Percentiles rank a stretch among this genome's conserved stretches.
Conservation (phyloP, 495 filamentous ascomycete species). For the Thozetella sp. region DNA sequence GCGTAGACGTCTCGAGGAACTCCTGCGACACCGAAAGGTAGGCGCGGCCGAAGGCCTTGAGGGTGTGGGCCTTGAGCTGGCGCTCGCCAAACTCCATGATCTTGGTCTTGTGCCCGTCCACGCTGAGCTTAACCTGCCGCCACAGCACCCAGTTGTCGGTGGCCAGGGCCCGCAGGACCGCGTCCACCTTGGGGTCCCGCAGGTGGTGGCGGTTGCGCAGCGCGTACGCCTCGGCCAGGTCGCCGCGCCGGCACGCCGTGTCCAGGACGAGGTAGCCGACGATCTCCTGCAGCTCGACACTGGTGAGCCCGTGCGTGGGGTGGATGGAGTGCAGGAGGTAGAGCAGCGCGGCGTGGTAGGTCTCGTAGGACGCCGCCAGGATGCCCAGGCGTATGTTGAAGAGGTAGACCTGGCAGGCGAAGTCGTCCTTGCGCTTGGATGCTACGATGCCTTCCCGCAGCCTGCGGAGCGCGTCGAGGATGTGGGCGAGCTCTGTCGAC, state of each 20-base stretch:
- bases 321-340: slow-evolving; percentile 77
- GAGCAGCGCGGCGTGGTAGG: slow-evolving; percentile 85
- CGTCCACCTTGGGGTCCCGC: slow-evolving; percentile 62
- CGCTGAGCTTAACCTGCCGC: slow-evolving; percentile 66
- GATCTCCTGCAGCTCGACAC: slow-evolving; percentile 73
- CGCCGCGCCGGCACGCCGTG: slow-evolving; percentile 79
- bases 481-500: slow-evolving; percentile 40
- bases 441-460: slow-evolving; percentile 87
- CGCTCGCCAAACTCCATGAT: slow-evolving; percentile 82
- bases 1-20: slow-evolving; percentile 65
- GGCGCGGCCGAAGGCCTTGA: slow-evolving; percentile 81
- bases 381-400: slow-evolving; percentile 86
- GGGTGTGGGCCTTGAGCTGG: slow-evolving; percentile 66
- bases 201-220: slow-evolving; percentile 57
- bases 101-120: slow-evolving; percentile 74
- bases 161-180: slow-evolving; percentile 68
- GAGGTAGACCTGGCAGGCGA: slow-evolving; percentile 69
- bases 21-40: slow-evolving; percentile 74
- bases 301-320: slow-evolving; percentile 59
- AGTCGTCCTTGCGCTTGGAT: slow-evolving; percentile 65
- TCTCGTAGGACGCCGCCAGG: slow-evolving; percentile 75
- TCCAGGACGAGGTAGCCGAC: slow-evolving; percentile 83
- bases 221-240: slow-evolving; percentile 73
- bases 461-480: slow-evolving; percentile 80
- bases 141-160: slow-evolving; percentile 84